Percentiles rank a stretch among this genome's conserved stretches.
Evolutionary conservation across 2,329 filamentous ascomycete genomes (phyloP).

Genomic region (Aspergillus amoenus): DNA sequence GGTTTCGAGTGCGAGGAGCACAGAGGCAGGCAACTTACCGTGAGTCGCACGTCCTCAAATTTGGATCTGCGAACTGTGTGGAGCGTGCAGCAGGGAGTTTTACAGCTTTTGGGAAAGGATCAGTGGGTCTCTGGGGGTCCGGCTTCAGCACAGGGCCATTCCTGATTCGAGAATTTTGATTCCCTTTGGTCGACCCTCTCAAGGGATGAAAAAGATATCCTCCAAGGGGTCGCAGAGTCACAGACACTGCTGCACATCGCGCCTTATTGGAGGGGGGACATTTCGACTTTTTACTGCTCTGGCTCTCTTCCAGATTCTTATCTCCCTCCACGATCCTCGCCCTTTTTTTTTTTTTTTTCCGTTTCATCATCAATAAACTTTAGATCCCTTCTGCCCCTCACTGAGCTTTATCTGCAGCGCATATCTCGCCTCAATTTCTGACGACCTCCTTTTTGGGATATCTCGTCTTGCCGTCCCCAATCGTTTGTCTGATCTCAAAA

Average conservation of each 20-base stretch:
- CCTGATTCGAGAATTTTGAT: conserved; percentile 6
- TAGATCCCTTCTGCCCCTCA: neutral
- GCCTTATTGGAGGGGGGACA: neutral
- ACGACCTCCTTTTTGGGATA: conserved; percentile 3
- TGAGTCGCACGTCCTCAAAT: conserved; percentile 17
- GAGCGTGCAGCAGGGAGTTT: conserved; percentile 11
- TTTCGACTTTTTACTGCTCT: neutral
- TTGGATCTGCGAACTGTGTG: conserved; percentile 29
- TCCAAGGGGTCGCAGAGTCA: neutral
- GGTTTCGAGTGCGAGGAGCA: neutral
- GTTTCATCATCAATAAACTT: neutral
- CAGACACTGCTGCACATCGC: neutral
- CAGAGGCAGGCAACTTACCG: neutral
- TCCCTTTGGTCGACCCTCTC: neutral
- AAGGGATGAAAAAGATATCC: neutral
- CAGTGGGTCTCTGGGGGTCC: conserved; percentile 11
- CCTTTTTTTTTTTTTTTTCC: neutral
- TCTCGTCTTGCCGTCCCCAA: neutral
- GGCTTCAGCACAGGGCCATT: conserved; percentile 9
- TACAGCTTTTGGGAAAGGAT: conserved; percentile 7
- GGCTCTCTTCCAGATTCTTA: neutral
- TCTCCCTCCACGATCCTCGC: neutral
- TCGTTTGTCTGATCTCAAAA: neutral
- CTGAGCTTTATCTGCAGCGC: conserved; percentile 1
- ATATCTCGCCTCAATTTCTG: conserved; percentile 2